Evolutionary conservation across 805 yeast genomes (phyloP).

Genomic region (Hanseniaspora jakobsenii): DNA sequence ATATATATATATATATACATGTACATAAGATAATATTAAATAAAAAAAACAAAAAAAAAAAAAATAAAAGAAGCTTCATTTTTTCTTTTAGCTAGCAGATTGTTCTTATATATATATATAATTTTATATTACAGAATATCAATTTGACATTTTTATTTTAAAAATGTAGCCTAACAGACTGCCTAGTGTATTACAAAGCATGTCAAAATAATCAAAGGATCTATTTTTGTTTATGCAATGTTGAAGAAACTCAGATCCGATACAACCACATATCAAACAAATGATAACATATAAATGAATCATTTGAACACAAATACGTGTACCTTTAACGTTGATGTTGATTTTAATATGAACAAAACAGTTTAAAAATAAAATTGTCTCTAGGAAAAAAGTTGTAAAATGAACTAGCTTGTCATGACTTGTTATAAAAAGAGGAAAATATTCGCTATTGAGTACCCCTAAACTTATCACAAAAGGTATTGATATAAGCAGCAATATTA

Average conservation of each 20-base stretch:
- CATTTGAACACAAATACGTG: too few species aligned
- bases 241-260: slow-evolving; percentile 43
- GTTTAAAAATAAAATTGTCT: slow-evolving; percentile 40
- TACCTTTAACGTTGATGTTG: too few species aligned
- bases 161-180: slow-evolving; percentile 3
- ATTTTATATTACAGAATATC: too few species aligned
- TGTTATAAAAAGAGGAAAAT: slow-evolving; percentile 18
- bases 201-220: slow-evolving; percentile 40
- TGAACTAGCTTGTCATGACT: slow-evolving; percentile 43
- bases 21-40: slow-evolving; percentile 21
- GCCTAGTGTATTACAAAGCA: slow-evolving; percentile 30
- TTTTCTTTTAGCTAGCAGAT: background rate
- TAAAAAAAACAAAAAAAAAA: slow-evolving; percentile 18
- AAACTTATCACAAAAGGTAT: slow-evolving; percentile 18
- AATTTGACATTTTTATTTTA: too few species aligned
- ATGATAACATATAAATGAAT: slow-evolving; percentile 31
- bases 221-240: slow-evolving; percentile 34
- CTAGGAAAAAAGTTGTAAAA: slow-evolving; percentile 34
- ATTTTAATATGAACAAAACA: too few species aligned
- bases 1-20: background rate
- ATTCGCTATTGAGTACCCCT: slow-evolving; percentile 16
- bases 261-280: slow-evolving; percentile 38
- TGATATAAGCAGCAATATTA: slow-evolving; percentile 16
- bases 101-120: too few species aligned
- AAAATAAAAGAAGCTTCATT: background rate